Percentiles rank a stretch among this genome's conserved stretches.
These are phyloP conservation scores for Stentor coeruleus DNA, from an alignment of 73 alveolate species.

Conservation along the genomic window DNA sequence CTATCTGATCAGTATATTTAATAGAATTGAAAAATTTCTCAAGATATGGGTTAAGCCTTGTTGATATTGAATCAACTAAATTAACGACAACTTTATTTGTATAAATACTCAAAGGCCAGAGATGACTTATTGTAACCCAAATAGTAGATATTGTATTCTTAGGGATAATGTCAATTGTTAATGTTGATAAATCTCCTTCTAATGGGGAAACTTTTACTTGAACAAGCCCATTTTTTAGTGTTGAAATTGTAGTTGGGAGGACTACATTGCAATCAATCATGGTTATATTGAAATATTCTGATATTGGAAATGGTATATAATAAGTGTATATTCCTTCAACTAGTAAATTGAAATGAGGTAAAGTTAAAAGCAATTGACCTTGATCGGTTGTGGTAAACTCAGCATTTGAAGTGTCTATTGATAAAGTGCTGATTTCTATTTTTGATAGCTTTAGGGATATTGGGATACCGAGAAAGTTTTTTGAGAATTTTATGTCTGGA, in stretches of 20 bases:
- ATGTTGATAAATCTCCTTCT: neutral
- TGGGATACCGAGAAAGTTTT: neutral
- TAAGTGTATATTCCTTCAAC: neutral
- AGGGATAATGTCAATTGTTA: neutral
- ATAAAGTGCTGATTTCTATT: no score
- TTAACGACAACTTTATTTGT: neutral
- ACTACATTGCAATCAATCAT: no score
- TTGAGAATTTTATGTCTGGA: neutral
- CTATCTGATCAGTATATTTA: neutral
- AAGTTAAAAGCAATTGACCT: neutral
- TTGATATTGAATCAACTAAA: neutral
- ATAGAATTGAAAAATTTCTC: neutral
- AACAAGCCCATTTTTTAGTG: neutral
- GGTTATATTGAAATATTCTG: neutral
- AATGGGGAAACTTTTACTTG: neutral
- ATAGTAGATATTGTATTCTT: neutral
- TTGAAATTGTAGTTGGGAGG: neutral
- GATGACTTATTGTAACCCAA: neutral
- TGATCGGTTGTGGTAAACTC: neutral
- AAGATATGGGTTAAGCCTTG: neutral
- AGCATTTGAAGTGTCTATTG: neutral
- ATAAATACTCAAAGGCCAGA: neutral
- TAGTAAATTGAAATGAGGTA: no score
- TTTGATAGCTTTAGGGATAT: neutral
- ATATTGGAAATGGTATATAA: neutral